Conservation (phyloP, 164 flowering plant species). For the Sedum album region DNA sequence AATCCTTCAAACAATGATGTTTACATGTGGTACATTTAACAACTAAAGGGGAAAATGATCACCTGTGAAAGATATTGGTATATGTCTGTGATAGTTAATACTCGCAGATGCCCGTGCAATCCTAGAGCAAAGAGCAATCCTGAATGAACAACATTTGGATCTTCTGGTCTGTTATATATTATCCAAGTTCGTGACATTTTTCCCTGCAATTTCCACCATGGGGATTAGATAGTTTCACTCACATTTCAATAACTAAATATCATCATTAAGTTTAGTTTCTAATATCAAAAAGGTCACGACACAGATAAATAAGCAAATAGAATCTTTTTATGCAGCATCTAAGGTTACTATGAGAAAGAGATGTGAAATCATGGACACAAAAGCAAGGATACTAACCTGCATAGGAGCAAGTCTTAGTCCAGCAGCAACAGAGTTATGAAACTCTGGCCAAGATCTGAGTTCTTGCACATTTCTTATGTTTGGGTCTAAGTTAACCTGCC, state of each 20-base stretch:
- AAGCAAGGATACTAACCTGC: conserved; percentile 16
- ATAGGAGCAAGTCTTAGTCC: conserved; percentile 82
- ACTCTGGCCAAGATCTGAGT: conserved; percentile 91
- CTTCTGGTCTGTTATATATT: conserved; percentile 74
- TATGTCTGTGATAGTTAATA: conserved; percentile 62
- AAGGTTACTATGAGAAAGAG: not conserved
- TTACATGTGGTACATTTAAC: not conserved
- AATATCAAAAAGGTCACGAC: not conserved
- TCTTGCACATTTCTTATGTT: conserved; percentile 75
- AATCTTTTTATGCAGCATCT: not conserved
- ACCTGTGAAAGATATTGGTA: conserved; percentile 80
- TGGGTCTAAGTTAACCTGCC: conserved; percentile 90
- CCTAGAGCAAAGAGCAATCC: conserved; percentile 94
- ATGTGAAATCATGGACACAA: not conserved
- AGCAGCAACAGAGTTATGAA: conserved; percentile 98
- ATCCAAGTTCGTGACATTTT: conserved; percentile 97
- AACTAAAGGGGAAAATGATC: not conserved
- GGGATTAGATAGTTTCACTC: not conserved
- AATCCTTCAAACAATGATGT: not conserved
- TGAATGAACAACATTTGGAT: conserved; percentile 77
- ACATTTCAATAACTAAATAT: not conserved
- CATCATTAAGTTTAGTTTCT: not conserved
- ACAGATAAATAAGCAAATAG: not conserved
- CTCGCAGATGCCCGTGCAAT: conserved; percentile 81
- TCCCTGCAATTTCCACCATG: conserved; percentile 36